Evolutionary conservation across 2,329 filamentous ascomycete species (phyloP).

Genomic region (Tolypocladium inflatum): DNA sequence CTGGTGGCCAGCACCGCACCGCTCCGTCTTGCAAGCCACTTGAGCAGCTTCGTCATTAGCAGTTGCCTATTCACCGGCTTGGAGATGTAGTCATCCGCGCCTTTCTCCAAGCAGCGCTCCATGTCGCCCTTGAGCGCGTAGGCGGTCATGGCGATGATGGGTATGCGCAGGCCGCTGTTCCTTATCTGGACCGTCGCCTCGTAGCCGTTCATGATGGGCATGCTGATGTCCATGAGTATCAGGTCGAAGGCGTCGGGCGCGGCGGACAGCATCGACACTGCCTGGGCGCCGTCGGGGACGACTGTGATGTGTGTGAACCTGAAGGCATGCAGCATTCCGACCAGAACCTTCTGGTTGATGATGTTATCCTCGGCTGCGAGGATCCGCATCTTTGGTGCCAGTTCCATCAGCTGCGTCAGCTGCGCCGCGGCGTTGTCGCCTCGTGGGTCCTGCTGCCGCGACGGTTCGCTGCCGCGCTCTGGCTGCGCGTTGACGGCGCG

Average conservation of each 20-base stretch:
- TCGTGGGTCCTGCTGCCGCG: constrained; percentile 13
- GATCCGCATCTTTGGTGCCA: constrained; percentile 29
- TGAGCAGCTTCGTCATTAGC: constrained; percentile 15
- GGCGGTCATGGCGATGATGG: constrained; percentile 43
- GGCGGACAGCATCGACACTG: constrained; percentile 21
- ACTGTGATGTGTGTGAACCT: constrained; percentile 25
- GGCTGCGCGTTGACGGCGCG: constrained; percentile 13
- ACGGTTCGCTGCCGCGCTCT: constrained; percentile 2
- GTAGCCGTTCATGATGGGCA: constrained; percentile 1
- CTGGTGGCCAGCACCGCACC: neutral
- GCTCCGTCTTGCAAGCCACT: constrained; percentile 2
- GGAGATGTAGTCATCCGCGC: constrained; percentile 46
- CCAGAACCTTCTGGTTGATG: constrained; percentile 31
- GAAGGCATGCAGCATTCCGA: constrained; percentile 24
- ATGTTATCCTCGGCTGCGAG: constrained; percentile 31
- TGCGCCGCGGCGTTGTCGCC: constrained; percentile 7
- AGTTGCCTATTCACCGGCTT: constrained; percentile 38
- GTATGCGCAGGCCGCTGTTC: constrained; percentile 38
- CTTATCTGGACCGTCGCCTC: constrained; percentile 14
- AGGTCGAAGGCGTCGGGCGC: constrained; percentile 15
- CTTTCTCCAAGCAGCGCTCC: constrained; percentile 41
- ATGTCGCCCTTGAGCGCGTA: constrained; percentile 46
- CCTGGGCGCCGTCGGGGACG: constrained; percentile 8
- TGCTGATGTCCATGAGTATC: constrained; percentile 8
- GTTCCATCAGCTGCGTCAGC: constrained; percentile 18